Evolutionary conservation across 1,139 yeast genomes (phyloP).

Genomic region (Scheffersomyces titani): DNA sequence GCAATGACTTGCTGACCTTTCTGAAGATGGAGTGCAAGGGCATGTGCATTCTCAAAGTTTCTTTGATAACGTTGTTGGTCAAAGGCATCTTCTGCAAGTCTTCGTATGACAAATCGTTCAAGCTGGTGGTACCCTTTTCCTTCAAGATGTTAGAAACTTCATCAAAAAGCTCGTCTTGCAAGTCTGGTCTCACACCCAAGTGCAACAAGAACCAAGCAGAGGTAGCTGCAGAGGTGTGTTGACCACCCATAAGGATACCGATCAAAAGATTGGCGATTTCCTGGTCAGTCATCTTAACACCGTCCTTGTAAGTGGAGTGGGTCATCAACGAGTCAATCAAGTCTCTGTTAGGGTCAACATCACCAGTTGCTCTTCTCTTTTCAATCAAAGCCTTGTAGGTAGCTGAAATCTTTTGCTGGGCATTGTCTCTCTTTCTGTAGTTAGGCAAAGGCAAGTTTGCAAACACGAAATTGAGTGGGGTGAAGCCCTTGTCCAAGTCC

Average conservation of each 20-base stretch:
- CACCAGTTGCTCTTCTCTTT: constrained; percentile 71
- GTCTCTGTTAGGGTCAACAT: constrained; percentile 77
- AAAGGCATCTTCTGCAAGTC: constrained; percentile 79
- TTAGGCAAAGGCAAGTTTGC: constrained; percentile 90
- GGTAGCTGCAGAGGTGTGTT: constrained; percentile 96
- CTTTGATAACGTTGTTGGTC: constrained; percentile 81
- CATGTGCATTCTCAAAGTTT: constrained; percentile 92
- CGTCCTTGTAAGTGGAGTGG: constrained; percentile 86
- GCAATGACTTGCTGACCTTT: constrained; percentile 76
- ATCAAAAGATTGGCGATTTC: constrained; percentile 92
- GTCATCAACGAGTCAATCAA: constrained; percentile 86
- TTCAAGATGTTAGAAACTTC: constrained; percentile 72
- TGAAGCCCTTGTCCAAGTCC: constrained; percentile 95
- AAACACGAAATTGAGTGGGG: constrained; percentile 94
- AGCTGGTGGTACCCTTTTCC: constrained; percentile 30
- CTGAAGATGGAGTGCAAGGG: constrained; percentile 96
- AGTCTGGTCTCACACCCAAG: constrained; percentile 79
- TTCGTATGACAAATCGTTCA: constrained; percentile 71
- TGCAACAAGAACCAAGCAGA: constrained; percentile 94
- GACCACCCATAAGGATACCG: constrained; percentile 99
- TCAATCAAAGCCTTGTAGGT: constrained; percentile 80
- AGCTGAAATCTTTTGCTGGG: constrained; percentile 76
- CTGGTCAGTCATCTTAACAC: constrained; percentile 89
- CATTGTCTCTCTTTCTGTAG: constrained; percentile 81
- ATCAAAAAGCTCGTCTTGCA: constrained; percentile 75